Evolutionary conservation across 2,329 filamentous ascomycete species (phyloP), one percentile per base, ranked within the genome.

Genomic region (Fusarium guadeloupense): DNA sequence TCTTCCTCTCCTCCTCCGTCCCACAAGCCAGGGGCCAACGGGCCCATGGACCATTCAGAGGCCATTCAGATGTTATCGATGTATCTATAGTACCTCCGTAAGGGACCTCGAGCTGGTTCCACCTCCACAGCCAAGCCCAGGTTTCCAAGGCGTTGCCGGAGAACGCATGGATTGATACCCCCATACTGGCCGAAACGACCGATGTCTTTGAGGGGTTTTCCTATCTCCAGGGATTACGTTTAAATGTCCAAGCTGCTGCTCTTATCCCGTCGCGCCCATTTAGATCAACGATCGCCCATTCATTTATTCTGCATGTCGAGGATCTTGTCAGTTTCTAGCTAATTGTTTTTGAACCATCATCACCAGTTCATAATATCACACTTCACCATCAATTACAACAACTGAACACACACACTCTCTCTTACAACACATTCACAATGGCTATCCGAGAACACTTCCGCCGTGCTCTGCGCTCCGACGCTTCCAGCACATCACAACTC

Each of bases 381-480:
- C 34, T 35, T 26, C 23, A 48, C 26, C 34, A 30, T 51, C 50
- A 39, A 39, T 26, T 51, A n/a, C n/a, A n/a, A n/a, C n/a, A n/a
- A n/a, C n/a, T n/a, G n/a, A n/a, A n/a, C n/a, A n/a, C n/a, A n/a
- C 45, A 45, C 23, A 28, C 46, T 25, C 48, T 21, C 30, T 35
- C 13, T 9, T 14, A 43, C 53, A 58, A 57, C 28, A 40, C 45
- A 62, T 33, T 37, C 65, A 66, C 53, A 64, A 80, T 80, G 77
- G 71, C 77, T 34, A 78, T 80, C 46, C 75, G 77, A 54, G 77
- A 79, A 38, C 75, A 75, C 30, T 73, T 80, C 57, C 77, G 77
- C 58, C 76, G 77, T 64, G 76, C 68, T 31, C 60, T 77, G 65
- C 77, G 75, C 72, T 77, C 77, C 25, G 67, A 71, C 44, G 57